Base-by-base conservation (phyloP, 202 grass and related monocot genomes). In the Digitaria exilis region DNA sequence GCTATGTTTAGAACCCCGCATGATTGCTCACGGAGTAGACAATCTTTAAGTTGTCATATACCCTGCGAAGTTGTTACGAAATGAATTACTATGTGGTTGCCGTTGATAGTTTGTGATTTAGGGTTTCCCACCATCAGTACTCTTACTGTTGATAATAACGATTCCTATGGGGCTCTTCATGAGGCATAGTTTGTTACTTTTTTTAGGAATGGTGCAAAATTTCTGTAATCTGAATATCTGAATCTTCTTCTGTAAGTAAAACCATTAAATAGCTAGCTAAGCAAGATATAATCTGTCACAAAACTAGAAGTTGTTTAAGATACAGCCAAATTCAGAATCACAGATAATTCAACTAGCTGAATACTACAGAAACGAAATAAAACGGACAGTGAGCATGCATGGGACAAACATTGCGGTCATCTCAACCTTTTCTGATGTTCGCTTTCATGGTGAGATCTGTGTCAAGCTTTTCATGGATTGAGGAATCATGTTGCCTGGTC, bases 401-500 rank as follows among this genome's bases (percentile, higher is more conserved):
- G 15, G 28, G n/a, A 14, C 44, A 69, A n/a, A 52, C 84, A 78
- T 28, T 28, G 46, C 56, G 68, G 28, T 82, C 68, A 83, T 71
- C 26, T 52, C 35, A 72, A 49, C 57, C 56, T 43, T 77, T 42
- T 49, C 35, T 57, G 64, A 85, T 71, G 46, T 39, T 77, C 37
- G 29, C 37, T 77, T 71, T 29, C 54, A 68, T 63, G 12, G 26
- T 84, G 54, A 84, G 14, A 55, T 54, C 68, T 35, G 61, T 35
- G 55, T 41, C 37, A 57, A 34, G 64, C 39, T 41, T 64, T 28
- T 39, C 19, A n/a, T 64, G 21, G 46, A 37, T 65, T 75, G 60
- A 24, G 22, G 54, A 42, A 48, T 90, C 84, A 87, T 66, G 82
- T 75, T 58, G 65, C 70, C 26, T 84, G 85, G 57, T 81, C 81